Percentiles rank a stretch among this genome's conserved stretches.
Evolutionary conservation across 768 basidiomycete genomes (phyloP).

Genomic region (Collybia nuda): DNA sequence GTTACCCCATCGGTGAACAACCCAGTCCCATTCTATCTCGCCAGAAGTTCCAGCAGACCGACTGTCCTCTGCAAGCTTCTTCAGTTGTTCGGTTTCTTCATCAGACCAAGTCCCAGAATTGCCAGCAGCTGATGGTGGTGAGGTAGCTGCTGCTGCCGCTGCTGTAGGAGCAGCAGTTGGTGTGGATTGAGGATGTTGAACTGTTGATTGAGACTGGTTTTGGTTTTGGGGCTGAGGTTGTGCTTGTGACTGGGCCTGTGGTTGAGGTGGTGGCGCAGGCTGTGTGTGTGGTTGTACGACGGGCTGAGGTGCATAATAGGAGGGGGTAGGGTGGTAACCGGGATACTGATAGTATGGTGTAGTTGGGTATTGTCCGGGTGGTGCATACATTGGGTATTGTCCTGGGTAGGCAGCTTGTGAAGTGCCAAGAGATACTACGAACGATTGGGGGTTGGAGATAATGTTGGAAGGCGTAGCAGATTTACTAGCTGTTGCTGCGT

Average conservation of each 20-base stretch:
- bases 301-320: slow-evolving; percentile 19
- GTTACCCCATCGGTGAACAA: slow-evolving; percentile 72
- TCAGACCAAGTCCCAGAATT: slow-evolving; percentile 80
- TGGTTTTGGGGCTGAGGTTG: slow-evolving; percentile 11
- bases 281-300: slow-evolving; percentile 14
- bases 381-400: slow-evolving; percentile 42
- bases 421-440: slow-evolving; percentile 63
- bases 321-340: slow-evolving; percentile 17
- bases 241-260: slow-evolving; percentile 6
- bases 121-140: slow-evolving; percentile 28
- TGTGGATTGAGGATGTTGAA: slow-evolving; percentile 13
- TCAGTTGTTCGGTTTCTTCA: slow-evolving; percentile 71
- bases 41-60: slow-evolving; percentile 44
- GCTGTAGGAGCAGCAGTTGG: slow-evolving; percentile 16
- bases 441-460: slow-evolving; percentile 71
- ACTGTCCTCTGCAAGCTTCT: slow-evolving; percentile 68
- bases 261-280: slow-evolving; percentile 15
- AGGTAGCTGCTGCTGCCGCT: slow-evolving; percentile 19
- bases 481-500: slow-evolving; percentile 23
- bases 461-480: slow-evolving; percentile 42
- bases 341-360: slow-evolving; percentile 62
- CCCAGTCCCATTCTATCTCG: slow-evolving; percentile 80
- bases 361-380: slow-evolving; percentile 52
- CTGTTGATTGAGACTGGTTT: not conserved
- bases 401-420: slow-evolving; percentile 43